Evolutionary conservation across 2,329 filamentous ascomycete genomes (phyloP).

Genomic region (Diaporthe sp.): DNA sequence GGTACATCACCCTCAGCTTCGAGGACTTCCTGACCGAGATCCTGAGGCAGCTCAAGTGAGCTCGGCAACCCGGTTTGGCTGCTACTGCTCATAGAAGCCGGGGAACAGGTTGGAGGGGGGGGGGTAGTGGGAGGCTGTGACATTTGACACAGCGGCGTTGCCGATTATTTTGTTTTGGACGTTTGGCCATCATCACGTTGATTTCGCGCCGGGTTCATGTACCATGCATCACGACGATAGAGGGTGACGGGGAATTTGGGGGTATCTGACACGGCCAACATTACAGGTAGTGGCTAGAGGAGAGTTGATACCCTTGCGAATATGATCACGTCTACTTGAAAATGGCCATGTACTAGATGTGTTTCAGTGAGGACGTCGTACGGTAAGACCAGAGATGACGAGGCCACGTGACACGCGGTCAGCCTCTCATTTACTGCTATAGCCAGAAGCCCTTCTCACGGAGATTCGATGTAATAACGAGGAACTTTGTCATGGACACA

Average conservation of each 20-base stretch:
- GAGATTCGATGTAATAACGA: background rate
- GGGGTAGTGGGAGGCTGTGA: too few relatives aligned
- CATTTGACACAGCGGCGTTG: background rate
- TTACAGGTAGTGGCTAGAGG: constrained; percentile 23
- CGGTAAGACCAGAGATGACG: too few relatives aligned
- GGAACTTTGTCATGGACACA: background rate
- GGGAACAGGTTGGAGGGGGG: background rate
- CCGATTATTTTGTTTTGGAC: background rate
- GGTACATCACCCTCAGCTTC: constrained; percentile 86
- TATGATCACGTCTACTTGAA: constrained; percentile 17
- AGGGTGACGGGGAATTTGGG: background rate
- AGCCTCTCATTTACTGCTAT: too few relatives aligned
- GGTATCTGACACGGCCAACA: constrained; percentile 23
- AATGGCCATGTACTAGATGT: background rate
- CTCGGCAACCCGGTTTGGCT: too few relatives aligned
- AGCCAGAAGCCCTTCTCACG: background rate
- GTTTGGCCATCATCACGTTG: constrained; percentile 5
- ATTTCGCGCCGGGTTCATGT: background rate
- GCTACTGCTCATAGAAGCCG: too few relatives aligned
- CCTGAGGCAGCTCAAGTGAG: constrained; percentile 67
- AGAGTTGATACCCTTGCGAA: constrained; percentile 27
- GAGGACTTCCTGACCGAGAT: constrained; percentile 83
- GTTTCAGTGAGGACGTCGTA: background rate
- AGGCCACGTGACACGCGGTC: background rate
- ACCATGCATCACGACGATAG: constrained; percentile 9